Percentiles rank a stretch among this genome's conserved stretches.
phyloP scores from a whole-genome alignment of 768 basidiomycete genomes.

The Suillus placidus region DNA sequence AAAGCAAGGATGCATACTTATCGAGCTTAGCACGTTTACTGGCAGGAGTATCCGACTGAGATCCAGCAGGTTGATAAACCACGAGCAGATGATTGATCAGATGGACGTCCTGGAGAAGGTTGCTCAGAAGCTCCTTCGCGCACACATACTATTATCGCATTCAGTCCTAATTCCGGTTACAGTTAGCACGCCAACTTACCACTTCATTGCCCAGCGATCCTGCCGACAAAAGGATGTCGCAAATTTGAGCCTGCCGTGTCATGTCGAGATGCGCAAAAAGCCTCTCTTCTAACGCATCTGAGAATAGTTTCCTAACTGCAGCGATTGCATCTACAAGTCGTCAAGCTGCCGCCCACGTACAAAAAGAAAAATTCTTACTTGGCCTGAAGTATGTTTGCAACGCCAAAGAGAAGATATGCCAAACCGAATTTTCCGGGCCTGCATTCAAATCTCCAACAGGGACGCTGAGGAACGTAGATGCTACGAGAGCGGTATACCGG shows the following conservation, averaged over 20 bases:
- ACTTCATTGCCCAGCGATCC: conserved; percentile 49
- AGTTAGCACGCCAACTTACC: conserved; percentile 39
- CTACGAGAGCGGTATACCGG: conserved; percentile 33
- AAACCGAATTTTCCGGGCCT: conserved; percentile 40
- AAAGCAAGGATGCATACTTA: conserved; percentile 39
- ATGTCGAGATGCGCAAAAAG: conserved; percentile 56
- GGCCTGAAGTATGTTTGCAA: conserved; percentile 48
- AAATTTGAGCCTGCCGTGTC: conserved; percentile 58
- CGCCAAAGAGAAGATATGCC: conserved; percentile 52
- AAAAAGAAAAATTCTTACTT: conserved; percentile 38
- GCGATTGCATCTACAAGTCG: conserved; percentile 40
- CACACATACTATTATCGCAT: conserved; percentile 41
- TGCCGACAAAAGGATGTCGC: conserved; percentile 56
- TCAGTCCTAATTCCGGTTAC: not conserved
- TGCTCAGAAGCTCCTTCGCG: conserved; percentile 53
- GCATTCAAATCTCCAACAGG: conserved; percentile 49
- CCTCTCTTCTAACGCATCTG: conserved; percentile 51
- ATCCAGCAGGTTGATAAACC: conserved; percentile 47
- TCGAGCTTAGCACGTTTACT: conserved; percentile 67
- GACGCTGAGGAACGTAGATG: conserved; percentile 57
- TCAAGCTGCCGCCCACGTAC: conserved; percentile 7
- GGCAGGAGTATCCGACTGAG: conserved; percentile 47
- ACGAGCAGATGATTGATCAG: conserved; percentile 57
- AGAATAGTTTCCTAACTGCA: conserved; percentile 43
- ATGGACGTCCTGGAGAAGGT: conserved; percentile 50